These are phyloP conservation scores for Suhomyces coccinellae DNA, from an alignment of 1,139 yeast species.

Conservation along the genomic window DNA sequence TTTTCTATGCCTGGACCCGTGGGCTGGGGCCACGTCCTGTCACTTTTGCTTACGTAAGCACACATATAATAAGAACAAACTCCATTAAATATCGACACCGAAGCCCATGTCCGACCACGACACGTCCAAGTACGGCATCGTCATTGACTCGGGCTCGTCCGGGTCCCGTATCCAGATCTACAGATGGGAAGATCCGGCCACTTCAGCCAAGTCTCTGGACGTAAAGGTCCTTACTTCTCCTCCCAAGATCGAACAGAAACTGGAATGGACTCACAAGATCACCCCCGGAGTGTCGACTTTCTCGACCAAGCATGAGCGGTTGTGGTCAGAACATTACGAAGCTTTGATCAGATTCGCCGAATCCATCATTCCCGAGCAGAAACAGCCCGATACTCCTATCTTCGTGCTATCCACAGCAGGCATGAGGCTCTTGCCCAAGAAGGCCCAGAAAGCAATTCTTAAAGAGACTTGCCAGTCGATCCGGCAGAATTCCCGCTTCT, in stretches of 20 bases:
- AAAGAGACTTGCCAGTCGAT: slow-evolving; percentile 53
- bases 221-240: slow-evolving; percentile 46
- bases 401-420: slow-evolving; percentile 82
- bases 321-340: slow-evolving; percentile 63
- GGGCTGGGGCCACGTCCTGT: no score
- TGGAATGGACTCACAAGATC: slow-evolving; percentile 61
- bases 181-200: slow-evolving; percentile 57
- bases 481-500: slow-evolving; percentile 49
- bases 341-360: slow-evolving; percentile 59
- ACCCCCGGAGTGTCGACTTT: slow-evolving; percentile 70
- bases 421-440: slow-evolving; percentile 61
- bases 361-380: slow-evolving; percentile 53
- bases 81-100: not conserved
- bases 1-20: no score
- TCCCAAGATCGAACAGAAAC: slow-evolving; percentile 60
- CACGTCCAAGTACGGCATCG: slow-evolving; percentile 57
- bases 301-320: slow-evolving; percentile 36
- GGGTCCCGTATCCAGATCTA: slow-evolving; percentile 76
- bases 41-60: not conserved
- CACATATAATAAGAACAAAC: not conserved
- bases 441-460: slow-evolving; percentile 48
- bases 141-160: slow-evolving; percentile 79
- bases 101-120: not conserved
- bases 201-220: slow-evolving; percentile 24
- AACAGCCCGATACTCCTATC: slow-evolving; percentile 61